A percentile compares a stretch with the other conserved stretches of the same genome.
Evolutionary conservation across 2,329 filamentous ascomycete genomes (phyloP).

Genomic region (Tricladium varicosporioides): DNA sequence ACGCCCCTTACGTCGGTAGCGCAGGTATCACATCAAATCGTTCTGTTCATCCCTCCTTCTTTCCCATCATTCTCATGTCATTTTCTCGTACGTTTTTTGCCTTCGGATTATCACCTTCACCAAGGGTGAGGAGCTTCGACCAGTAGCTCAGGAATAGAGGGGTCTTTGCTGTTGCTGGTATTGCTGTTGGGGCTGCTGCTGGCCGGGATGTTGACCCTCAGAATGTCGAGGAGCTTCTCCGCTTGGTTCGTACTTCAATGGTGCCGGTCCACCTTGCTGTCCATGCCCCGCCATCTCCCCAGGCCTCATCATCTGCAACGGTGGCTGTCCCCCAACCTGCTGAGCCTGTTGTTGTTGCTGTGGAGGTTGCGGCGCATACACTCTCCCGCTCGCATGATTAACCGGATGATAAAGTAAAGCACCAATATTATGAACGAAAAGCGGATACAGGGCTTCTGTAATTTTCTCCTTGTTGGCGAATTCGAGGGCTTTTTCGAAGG

Average conservation of each 20-base stretch:
- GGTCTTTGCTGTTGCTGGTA: neutral
- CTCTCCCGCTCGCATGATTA: slow-evolving; percentile 58
- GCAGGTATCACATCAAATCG: neutral
- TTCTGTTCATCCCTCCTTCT: neutral
- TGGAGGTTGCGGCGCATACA: neutral
- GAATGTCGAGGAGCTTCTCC: neutral
- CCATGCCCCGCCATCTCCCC: neutral
- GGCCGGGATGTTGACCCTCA: neutral
- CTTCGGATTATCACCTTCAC: too few relatives aligned
- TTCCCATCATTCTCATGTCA: neutral
- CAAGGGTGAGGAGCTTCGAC: neutral
- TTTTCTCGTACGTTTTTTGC: neutral
- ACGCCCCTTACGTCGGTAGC: neutral
- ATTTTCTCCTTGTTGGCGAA: slow-evolving; percentile 99
- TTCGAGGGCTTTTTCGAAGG: slow-evolving; percentile 89
- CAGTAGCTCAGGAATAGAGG: neutral
- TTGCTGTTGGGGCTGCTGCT: neutral
- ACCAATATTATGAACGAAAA: slow-evolving; percentile 97
- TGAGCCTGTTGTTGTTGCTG: neutral
- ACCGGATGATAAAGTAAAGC: slow-evolving; percentile 89
- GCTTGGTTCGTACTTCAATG: too few relatives aligned
- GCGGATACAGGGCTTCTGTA: slow-evolving; percentile 85
- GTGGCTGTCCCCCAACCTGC: neutral
- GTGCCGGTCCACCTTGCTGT: too few relatives aligned
- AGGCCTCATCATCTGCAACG: neutral